Conservation (phyloP, 163 green algal genomes). For the Scenedesmus sp. region DNA sequence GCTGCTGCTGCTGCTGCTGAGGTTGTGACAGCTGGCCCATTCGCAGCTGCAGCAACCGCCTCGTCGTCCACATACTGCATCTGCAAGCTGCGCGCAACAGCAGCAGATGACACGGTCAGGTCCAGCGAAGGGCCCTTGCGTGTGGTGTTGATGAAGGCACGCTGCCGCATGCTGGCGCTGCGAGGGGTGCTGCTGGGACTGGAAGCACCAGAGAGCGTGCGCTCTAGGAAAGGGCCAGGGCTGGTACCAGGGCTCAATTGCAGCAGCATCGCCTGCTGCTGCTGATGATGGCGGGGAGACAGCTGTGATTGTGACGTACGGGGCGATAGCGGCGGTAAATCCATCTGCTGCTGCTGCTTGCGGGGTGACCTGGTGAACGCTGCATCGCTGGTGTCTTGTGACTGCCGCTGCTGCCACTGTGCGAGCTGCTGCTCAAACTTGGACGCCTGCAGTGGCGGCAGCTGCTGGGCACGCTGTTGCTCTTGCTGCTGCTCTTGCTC, state of each 20-base stretch:
- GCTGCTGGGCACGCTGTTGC: not conserved
- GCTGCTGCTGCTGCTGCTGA: not conserved
- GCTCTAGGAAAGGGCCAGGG: not conserved
- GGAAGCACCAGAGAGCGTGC: not conserved
- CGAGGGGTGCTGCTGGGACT: not conserved
- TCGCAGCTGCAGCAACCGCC: not conserved
- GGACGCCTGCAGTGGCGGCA: not conserved
- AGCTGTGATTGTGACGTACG: not conserved
- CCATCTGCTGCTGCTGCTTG: not conserved
- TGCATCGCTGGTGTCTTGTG: not conserved
- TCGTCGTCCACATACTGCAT: conserved; percentile 19
- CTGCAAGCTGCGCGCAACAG: conserved; percentile 37
- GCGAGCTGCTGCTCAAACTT: not conserved
- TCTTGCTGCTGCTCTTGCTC: not conserved
- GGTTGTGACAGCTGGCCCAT: not conserved
- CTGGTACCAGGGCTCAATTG: not conserved
- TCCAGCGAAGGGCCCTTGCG: conserved; percentile 23
- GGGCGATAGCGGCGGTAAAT: not conserved
- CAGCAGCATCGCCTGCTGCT: conserved; percentile 18
- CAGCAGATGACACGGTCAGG: conserved; percentile 12
- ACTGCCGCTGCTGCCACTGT: conserved; percentile 20
- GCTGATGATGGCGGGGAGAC: not conserved
- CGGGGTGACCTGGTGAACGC: not conserved
- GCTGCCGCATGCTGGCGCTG: not conserved
- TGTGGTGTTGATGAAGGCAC: conserved; percentile 19